These are phyloP conservation scores for Gyromitra esculenta DNA, from an alignment of 2,329 filamentous ascomycete genomes.

Conservation along the genomic window DNA sequence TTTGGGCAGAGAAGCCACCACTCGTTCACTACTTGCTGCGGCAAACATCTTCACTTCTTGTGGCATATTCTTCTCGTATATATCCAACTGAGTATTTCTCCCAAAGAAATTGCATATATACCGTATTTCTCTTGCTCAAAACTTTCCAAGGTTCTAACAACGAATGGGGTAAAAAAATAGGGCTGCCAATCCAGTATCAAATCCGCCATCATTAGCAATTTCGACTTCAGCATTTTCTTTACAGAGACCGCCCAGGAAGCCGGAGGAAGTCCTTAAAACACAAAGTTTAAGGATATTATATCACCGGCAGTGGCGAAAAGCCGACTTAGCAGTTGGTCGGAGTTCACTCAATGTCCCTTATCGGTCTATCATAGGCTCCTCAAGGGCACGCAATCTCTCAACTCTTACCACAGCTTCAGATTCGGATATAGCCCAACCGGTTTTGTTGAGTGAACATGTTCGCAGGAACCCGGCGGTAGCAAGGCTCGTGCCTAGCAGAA, in stretches of 20 bases:
- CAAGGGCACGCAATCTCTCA: slow-evolving; percentile 10
- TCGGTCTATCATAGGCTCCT: not conserved
- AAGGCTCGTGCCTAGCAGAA: not conserved
- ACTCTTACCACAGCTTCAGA: not conserved
- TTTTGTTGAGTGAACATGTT: not conserved
- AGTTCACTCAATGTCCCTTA: not conserved
- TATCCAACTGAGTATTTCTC: slow-evolving; percentile 20
- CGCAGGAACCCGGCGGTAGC: not conserved
- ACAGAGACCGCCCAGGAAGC: not conserved
- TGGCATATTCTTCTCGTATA: slow-evolving; percentile 7
- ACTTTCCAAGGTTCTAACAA: slow-evolving; percentile 6
- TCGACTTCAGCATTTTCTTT: not conserved
- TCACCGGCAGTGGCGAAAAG: not conserved
- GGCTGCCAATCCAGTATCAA: not conserved
- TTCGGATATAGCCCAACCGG: not conserved
- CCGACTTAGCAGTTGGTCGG: not conserved
- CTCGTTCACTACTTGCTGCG: slow-evolving; percentile 11
- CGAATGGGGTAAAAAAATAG: slow-evolving; percentile 8
- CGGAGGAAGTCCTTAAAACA: not conserved
- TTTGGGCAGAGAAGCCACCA: slow-evolving; percentile 13
- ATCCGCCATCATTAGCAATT: not conserved
- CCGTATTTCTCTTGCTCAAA: slow-evolving; percentile 10
- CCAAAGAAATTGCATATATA: slow-evolving; percentile 13
- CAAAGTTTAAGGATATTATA: not conserved
- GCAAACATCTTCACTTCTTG: slow-evolving; percentile 2